Evolutionary conservation across 139 green algal species (phyloP).

Genomic region (Klebsormidium nitens): DNA sequence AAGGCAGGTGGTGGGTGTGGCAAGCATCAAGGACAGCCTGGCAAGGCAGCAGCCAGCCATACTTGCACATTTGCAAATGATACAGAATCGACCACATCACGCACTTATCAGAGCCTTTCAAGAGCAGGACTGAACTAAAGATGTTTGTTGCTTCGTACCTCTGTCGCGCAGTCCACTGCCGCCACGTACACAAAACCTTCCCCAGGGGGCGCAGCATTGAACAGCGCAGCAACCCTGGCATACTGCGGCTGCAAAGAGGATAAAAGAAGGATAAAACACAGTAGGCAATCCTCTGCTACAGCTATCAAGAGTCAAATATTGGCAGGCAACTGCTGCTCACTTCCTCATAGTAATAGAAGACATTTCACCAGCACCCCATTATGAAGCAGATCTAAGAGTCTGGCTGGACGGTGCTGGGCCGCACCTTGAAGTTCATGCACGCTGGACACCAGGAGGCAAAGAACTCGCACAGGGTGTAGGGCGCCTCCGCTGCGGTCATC

Average conservation of each 20-base stretch:
- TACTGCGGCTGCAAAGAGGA: conserved; percentile 18
- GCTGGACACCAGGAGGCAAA: conserved; percentile 25
- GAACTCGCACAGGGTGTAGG: conserved; percentile 23
- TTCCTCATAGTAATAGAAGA: too few relatives aligned
- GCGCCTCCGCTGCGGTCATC: conserved; percentile 3
- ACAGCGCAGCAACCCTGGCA: conserved; percentile 17
- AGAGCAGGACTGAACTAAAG: too few relatives aligned
- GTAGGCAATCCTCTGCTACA: not conserved
- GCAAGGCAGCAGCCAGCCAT: too few relatives aligned
- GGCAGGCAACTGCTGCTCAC: not conserved
- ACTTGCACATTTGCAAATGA: too few relatives aligned
- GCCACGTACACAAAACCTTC: conserved; percentile 19
- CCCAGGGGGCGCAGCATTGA: conserved; percentile 10
- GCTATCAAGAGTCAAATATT: not conserved
- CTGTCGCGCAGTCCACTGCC: conserved; percentile 13
- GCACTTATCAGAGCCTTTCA: too few relatives aligned
- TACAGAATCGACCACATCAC: too few relatives aligned
- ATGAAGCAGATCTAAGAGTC: too few relatives aligned
- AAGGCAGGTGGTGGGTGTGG: too few relatives aligned
- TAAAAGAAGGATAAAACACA: not conserved
- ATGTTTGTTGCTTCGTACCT: conserved; percentile 7
- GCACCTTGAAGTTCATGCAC: conserved; percentile 28
- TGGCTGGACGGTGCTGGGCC: too few relatives aligned
- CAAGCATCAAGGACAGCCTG: too few relatives aligned
- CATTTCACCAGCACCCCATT: too few relatives aligned